Conservation (phyloP, 31 red algal species). For the Odonthalia washingtoniensis region DNA sequence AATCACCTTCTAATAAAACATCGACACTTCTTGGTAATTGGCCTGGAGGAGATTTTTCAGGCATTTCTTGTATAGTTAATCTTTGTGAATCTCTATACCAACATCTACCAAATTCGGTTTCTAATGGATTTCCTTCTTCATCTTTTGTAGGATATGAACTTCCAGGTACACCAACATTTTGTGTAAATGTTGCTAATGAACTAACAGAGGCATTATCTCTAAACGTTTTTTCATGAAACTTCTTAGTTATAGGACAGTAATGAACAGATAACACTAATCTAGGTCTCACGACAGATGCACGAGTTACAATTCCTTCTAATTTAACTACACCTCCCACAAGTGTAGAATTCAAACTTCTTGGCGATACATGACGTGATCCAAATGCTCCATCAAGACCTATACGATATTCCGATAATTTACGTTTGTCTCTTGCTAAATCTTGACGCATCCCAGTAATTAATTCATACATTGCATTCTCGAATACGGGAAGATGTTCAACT, state of each 20-base stretch:
- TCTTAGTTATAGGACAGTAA: constrained; percentile 87
- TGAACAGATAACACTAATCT: constrained; percentile 91
- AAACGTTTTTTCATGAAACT: constrained; percentile 83
- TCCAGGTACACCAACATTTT: constrained; percentile 75
- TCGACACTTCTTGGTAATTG: constrained; percentile 95
- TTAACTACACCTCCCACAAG: constrained; percentile 84
- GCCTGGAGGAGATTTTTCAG: constrained; percentile 90
- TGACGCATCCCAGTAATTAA: constrained; percentile 68
- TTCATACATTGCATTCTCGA: constrained; percentile 83
- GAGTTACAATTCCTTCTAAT: constrained; percentile 96
- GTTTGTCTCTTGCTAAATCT: constrained; percentile 47
- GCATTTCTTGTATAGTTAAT: constrained; percentile 94
- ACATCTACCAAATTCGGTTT: constrained; percentile 94
- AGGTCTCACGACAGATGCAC: constrained; percentile 84
- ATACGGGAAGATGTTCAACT: constrained; percentile 73
- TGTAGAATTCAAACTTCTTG: constrained; percentile 77
- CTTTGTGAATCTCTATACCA: constrained; percentile 93
- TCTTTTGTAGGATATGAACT: constrained; percentile 86
- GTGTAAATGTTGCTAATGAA: constrained; percentile 66
- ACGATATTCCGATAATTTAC: constrained; percentile 62
- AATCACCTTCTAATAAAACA: constrained; percentile 87
- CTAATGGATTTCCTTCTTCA: constrained; percentile 95
- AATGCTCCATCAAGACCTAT: constrained; percentile 92
- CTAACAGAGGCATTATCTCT: constrained; percentile 83
- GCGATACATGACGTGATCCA: constrained; percentile 79